Evolutionary conservation across 106 monocot genomes (phyloP).

Genomic region (Allium fistulosum): DNA sequence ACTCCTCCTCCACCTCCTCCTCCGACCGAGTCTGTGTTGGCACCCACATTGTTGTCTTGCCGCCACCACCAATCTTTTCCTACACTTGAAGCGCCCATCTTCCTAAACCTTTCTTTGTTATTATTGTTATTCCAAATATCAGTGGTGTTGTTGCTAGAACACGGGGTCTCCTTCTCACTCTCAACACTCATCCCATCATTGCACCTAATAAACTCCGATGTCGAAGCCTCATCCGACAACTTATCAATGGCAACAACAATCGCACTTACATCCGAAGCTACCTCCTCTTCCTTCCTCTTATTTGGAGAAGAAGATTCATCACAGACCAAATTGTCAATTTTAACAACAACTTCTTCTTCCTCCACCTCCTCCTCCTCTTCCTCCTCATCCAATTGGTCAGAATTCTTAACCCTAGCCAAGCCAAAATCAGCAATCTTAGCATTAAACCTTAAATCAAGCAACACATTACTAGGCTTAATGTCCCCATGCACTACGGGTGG

Average conservation of each 20-base stretch:
- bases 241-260: conserved; percentile 35
- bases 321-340: not conserved
- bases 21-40: conserved; percentile 8
- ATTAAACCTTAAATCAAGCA: conserved; percentile 58
- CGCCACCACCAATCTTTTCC: conserved; percentile 66
- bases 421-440: conserved; percentile 91
- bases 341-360: conserved; percentile 6
- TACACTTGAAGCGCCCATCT: conserved; percentile 7
- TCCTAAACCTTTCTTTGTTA: not conserved
- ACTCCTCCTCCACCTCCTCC: conserved; percentile 20
- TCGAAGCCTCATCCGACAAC: conserved; percentile 29
- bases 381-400: not conserved
- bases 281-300: conserved; percentile 23
- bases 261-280: conserved; percentile 39
- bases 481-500: conserved; percentile 88
- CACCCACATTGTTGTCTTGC: conserved; percentile 27
- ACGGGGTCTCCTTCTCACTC: conserved; percentile 7
- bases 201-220: conserved; percentile 35
- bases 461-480: conserved; percentile 91
- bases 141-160: not conserved
- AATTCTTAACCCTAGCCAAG: conserved; percentile 39
- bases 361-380: not conserved
- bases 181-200: conserved; percentile 53
- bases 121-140: too few relatives aligned
- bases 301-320: conserved; percentile 5